Conservation (phyloP, 345 rosid species). For the Lepidium africanum region DNA sequence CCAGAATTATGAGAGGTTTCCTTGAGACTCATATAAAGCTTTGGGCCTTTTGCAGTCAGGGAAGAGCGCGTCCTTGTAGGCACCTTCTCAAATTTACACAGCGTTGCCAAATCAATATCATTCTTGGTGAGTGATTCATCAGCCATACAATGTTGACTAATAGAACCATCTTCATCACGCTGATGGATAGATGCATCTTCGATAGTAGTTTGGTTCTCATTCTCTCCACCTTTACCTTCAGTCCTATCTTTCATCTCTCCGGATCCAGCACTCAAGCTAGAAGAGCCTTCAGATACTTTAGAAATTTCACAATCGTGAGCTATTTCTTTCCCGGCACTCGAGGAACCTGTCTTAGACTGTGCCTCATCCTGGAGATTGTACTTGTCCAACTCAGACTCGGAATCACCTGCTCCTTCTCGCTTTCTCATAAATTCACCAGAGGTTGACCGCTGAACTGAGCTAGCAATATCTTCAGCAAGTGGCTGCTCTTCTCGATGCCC, state of each 20-base stretch:
- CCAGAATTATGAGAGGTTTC: conserved; percentile 34
- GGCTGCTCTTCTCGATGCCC: conserved; percentile 51
- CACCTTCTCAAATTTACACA: conserved; percentile 74
- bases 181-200: conserved; percentile 31
- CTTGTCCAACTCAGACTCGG: conserved; percentile 46
- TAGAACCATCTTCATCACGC: conserved; percentile 21
- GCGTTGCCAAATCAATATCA: conserved; percentile 47
- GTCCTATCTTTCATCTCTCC: conserved; percentile 39
- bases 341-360: conserved; percentile 50
- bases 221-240: conserved; percentile 18
- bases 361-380: conserved; percentile 37
- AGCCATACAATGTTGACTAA: conserved; percentile 12
- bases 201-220: conserved; percentile 35
- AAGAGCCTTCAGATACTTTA: conserved; percentile 32
- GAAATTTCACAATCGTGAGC: conserved; percentile 36
- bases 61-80: conserved; percentile 86
- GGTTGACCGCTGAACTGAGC: conserved; percentile 44
- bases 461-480: conserved; percentile 43
- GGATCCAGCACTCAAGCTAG: conserved; percentile 32
- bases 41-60: conserved; percentile 37
- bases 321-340: conserved; percentile 35
- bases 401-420: conserved; percentile 43
- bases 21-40: conserved; percentile 33
- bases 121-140: conserved; percentile 35
- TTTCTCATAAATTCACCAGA: conserved; percentile 35